A percentile compares a stretch with the other conserved stretches of the same genome.
Evolutionary conservation across 345 rosid genomes (phyloP).

Genomic region (Arabis alpina): DNA sequence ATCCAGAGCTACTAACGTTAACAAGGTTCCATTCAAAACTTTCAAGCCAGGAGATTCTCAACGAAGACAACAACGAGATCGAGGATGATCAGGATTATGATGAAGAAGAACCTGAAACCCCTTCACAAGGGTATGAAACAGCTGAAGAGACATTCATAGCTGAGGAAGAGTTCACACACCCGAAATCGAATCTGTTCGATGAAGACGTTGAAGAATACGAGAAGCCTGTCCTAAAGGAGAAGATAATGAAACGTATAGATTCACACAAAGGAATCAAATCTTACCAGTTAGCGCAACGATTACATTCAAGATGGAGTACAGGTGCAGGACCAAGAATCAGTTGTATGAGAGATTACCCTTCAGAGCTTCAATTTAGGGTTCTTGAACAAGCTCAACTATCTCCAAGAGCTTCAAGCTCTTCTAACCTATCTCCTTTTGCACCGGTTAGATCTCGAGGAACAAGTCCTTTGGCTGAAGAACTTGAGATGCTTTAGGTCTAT

Average conservation of each 20-base stretch:
- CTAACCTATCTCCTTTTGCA: slow-evolving; percentile 41
- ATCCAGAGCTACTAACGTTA: slow-evolving; percentile 39
- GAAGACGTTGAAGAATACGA: slow-evolving; percentile 60
- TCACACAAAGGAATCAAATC: slow-evolving; percentile 76
- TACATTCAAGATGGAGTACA: slow-evolving; percentile 82
- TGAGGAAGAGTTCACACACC: slow-evolving; percentile 72
- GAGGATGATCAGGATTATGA: slow-evolving; percentile 35
- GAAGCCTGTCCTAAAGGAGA: slow-evolving; percentile 64
- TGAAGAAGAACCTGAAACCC: slow-evolving; percentile 45
- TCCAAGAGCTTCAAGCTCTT: slow-evolving; percentile 52
- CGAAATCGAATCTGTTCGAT: slow-evolving; percentile 64
- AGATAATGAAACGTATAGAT: slow-evolving; percentile 73
- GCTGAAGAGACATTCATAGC: slow-evolving; percentile 66
- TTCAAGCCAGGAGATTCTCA: slow-evolving; percentile 49
- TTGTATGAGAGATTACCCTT: slow-evolving; percentile 93
- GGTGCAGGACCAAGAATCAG: slow-evolving; percentile 97
- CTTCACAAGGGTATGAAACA: slow-evolving; percentile 71
- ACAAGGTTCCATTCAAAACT: slow-evolving; percentile 46
- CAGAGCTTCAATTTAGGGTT: slow-evolving; percentile 72
- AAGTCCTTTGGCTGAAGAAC: slow-evolving; percentile 45
- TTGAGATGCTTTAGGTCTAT: slow-evolving; percentile 33
- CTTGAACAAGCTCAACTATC: slow-evolving; percentile 76
- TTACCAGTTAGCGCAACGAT: slow-evolving; percentile 75
- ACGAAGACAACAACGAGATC: slow-evolving; percentile 18
- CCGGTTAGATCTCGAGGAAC: slow-evolving; percentile 38